Conservation (phyloP, 192 early-diverging fungal species). For the Podila epigama region DNA sequence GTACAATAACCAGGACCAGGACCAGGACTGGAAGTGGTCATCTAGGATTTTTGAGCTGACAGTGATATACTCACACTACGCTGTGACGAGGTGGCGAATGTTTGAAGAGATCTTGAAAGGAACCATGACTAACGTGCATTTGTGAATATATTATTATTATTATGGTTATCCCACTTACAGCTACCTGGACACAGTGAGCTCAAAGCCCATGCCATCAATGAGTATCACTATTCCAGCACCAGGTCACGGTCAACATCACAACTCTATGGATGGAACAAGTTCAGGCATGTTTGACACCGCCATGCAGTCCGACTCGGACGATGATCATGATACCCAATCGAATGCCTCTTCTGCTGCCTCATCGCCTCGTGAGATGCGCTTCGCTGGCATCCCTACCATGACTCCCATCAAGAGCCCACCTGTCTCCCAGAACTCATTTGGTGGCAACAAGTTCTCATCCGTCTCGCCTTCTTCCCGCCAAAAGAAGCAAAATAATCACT, state of each 20-base stretch:
- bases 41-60: too few species aligned
- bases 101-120: too few species aligned
- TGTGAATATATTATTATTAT: background rate
- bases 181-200: constrained; percentile 44
- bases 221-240: constrained; percentile 40
- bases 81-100: too few species aligned
- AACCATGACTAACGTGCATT: too few species aligned
- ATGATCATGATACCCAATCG: constrained; percentile 32
- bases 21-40: too few species aligned
- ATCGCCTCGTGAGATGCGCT: constrained; percentile 42
- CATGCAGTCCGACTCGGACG: constrained; percentile 48
- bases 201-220: constrained; percentile 41
- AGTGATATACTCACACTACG: too few species aligned
- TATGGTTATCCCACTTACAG: background rate
- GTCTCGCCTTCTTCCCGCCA: constrained; percentile 36
- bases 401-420: constrained; percentile 46
- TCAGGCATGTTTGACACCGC: constrained; percentile 31
- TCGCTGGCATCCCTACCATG: constrained; percentile 43
- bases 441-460: constrained; percentile 22
- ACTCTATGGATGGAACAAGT: background rate
- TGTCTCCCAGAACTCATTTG: constrained; percentile 14
- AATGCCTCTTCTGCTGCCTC: constrained; percentile 40
- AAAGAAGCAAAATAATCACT: constrained; percentile 17
- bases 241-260: constrained; percentile 4
- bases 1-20: too few species aligned